A percentile compares a stretch with the other conserved stretches of the same genome.
These are phyloP conservation scores for Papiliotrema laurentii DNA, from an alignment of 1,284 basidiomycete species.

Conservation along the genomic window DNA sequence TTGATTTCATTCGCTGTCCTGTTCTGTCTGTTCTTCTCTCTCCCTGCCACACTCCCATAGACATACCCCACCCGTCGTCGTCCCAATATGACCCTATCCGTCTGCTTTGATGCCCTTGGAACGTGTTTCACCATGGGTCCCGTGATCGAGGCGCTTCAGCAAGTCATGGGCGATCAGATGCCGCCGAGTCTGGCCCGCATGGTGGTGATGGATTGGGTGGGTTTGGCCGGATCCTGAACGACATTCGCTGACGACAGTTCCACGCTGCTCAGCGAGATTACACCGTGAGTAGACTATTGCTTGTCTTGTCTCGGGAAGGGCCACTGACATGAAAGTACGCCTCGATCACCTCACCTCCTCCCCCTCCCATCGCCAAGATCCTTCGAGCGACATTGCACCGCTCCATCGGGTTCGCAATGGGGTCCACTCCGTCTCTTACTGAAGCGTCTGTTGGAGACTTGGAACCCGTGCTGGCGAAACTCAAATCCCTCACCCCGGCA, in stretches of 20 bases:
- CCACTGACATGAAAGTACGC: slow-evolving; percentile 12
- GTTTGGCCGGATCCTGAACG: background rate
- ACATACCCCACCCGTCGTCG: background rate
- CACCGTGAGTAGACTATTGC: slow-evolving; percentile 10
- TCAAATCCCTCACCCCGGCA: slow-evolving; percentile 12
- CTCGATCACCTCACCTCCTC: slow-evolving; percentile 19
- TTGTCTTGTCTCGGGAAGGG: background rate
- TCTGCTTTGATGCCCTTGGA: slow-evolving; percentile 29
- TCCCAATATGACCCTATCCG: slow-evolving; percentile 11
- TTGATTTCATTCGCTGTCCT: background rate
- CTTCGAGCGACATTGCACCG: slow-evolving; percentile 16
- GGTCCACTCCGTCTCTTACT: slow-evolving; percentile 3
- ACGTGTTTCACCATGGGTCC: slow-evolving; percentile 24
- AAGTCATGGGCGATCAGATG: slow-evolving; percentile 19
- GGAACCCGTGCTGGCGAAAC: slow-evolving; percentile 7
- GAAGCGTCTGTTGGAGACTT: slow-evolving; percentile 6
- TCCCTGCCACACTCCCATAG: background rate
- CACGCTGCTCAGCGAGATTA: slow-evolving; percentile 27
- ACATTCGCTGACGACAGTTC: slow-evolving; percentile 8
- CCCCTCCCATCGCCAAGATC: slow-evolving; percentile 23
- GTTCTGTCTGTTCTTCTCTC: no score
- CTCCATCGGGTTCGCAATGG: slow-evolving; percentile 10
- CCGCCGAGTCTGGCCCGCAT: slow-evolving; percentile 7
- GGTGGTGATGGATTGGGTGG: slow-evolving; percentile 23
- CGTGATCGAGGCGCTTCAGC: slow-evolving; percentile 15